Percentiles rank a stretch among this genome's conserved stretches.
Evolutionary conservation across 202 grass and related monocot species (phyloP).

Genomic region (Panicum virgatum): DNA sequence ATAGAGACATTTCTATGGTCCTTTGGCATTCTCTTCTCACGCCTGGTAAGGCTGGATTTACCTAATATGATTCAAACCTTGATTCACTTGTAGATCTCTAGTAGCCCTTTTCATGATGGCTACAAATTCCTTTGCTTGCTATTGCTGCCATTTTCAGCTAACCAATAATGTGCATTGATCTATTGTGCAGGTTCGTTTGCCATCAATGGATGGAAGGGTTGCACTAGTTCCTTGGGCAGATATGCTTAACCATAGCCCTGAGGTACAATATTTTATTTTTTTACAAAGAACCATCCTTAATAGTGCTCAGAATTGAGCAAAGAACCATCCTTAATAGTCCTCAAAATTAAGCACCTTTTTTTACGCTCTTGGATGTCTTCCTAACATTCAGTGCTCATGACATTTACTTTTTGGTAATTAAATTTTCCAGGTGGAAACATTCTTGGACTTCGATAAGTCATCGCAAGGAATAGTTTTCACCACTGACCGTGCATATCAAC

Average conservation of each 20-base stretch:
- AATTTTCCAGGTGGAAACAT: slow-evolving; percentile 82
- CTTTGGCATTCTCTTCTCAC: slow-evolving; percentile 98
- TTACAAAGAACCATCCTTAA: neutral
- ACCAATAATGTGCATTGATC: slow-evolving; percentile 11
- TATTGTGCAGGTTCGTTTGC: slow-evolving; percentile 79
- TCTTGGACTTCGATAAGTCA: slow-evolving; percentile 95
- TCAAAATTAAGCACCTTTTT: neutral
- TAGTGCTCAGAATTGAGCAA: too few species aligned
- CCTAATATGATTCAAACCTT: slow-evolving; percentile 27
- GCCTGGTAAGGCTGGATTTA: slow-evolving; percentile 68
- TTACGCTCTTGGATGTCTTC: slow-evolving; percentile 12
- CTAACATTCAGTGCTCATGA: neutral
- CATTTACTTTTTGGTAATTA: slow-evolving; percentile 20
- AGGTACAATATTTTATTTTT: slow-evolving; percentile 55
- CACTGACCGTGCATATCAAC: slow-evolving; percentile 85
- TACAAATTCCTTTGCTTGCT: neutral
- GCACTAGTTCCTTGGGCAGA: slow-evolving; percentile 99
- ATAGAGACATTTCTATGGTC: slow-evolving; percentile 93
- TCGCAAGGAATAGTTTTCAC: slow-evolving; percentile 91
- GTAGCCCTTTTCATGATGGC: neutral
- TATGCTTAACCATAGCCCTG: slow-evolving; percentile 97
- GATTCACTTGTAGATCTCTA: slow-evolving; percentile 26
- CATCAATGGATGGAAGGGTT: slow-evolving; percentile 91
- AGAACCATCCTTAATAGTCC: neutral
- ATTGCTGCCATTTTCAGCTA: slow-evolving; percentile 29